These are phyloP conservation scores for Neonectria punicea DNA, from an alignment of 2,329 filamentous ascomycete genomes.

Conservation along the genomic window DNA sequence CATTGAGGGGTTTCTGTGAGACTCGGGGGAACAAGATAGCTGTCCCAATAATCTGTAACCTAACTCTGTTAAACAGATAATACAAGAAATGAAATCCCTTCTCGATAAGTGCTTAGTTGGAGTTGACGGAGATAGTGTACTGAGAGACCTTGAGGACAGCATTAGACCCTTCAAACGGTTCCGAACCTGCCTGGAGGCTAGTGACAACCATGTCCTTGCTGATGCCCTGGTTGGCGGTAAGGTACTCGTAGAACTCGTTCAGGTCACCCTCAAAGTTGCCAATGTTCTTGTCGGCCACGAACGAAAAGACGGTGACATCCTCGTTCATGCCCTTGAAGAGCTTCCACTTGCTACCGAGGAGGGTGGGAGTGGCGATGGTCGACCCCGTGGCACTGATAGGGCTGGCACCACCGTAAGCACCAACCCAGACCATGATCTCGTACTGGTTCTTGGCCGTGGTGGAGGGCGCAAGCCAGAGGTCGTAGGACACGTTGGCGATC, in stretches of 20 bases:
- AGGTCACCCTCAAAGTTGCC: conserved; percentile 67
- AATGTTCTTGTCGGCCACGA: conserved; percentile 53
- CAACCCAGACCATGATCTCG: conserved; percentile 75
- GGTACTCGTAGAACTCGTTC: conserved; percentile 66
- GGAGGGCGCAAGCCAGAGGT: conserved; percentile 66
- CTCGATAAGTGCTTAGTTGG: background rate
- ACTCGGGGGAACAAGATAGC: too few relatives aligned
- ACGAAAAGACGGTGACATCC: conserved; percentile 69
- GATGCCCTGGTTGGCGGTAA: conserved; percentile 58
- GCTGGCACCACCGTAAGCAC: conserved; percentile 65
- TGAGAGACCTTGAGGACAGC: conserved; percentile 33
- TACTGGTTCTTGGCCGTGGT: conserved; percentile 58
- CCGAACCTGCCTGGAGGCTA: conserved; percentile 57
- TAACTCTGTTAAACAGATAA: background rate
- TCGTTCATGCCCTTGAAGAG: conserved; percentile 71
- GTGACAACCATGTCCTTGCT: conserved; percentile 35
- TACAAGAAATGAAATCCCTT: background rate
- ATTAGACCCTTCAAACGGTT: conserved; percentile 57
- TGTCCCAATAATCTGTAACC: background rate
- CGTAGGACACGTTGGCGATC: conserved; percentile 69
- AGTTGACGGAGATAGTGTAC: conserved; percentile 27
- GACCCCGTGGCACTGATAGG: conserved; percentile 55
- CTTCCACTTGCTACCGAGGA: conserved; percentile 66
- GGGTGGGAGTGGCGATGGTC: conserved; percentile 54
- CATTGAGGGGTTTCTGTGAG: too few relatives aligned